Conservation (phyloP, 1,139 yeast genomes). For the Taphrina pruni region DNA sequence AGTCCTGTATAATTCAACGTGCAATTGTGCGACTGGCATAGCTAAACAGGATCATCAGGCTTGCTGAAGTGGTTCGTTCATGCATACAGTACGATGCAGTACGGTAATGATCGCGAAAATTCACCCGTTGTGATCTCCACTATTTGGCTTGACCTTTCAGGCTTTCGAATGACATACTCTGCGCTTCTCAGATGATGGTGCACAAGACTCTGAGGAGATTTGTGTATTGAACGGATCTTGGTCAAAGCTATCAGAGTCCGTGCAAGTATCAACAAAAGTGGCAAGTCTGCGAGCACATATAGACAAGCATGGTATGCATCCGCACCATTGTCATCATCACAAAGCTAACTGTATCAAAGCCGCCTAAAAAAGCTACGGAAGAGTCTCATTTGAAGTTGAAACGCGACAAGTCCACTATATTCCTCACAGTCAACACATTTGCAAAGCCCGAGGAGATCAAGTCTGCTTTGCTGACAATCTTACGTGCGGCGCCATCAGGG, state of each 20-base stretch:
- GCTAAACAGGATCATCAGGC: too few species aligned
- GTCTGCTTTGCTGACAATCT: neutral
- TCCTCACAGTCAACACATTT: slow-evolving; percentile 4
- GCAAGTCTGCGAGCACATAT: too few species aligned
- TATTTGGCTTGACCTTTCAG: neutral
- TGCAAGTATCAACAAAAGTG: too few species aligned
- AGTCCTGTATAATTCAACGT: too few species aligned
- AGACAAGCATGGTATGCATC: neutral
- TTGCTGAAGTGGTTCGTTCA: too few species aligned
- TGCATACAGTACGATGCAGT: neutral
- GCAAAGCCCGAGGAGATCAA: neutral
- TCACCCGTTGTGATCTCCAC: neutral
- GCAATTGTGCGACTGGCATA: too few species aligned
- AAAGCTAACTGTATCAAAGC: neutral
- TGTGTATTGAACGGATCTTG: too few species aligned
- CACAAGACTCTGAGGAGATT: too few species aligned
- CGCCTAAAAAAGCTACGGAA: slow-evolving; percentile 5
- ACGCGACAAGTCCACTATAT: slow-evolving; percentile 7
- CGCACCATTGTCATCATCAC: neutral
- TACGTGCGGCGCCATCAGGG: slow-evolving; percentile 8
- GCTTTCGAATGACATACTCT: neutral
- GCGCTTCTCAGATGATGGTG: too few species aligned
- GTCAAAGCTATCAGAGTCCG: too few species aligned
- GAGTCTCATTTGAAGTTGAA: slow-evolving; percentile 18
- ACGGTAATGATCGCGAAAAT: slow-evolving; percentile 12